Evolutionary conservation across 495 filamentous ascomycete species (phyloP), one percentile per base, ranked within the genome.

Genomic region (Hypomontagnella submonticulosa): DNA sequence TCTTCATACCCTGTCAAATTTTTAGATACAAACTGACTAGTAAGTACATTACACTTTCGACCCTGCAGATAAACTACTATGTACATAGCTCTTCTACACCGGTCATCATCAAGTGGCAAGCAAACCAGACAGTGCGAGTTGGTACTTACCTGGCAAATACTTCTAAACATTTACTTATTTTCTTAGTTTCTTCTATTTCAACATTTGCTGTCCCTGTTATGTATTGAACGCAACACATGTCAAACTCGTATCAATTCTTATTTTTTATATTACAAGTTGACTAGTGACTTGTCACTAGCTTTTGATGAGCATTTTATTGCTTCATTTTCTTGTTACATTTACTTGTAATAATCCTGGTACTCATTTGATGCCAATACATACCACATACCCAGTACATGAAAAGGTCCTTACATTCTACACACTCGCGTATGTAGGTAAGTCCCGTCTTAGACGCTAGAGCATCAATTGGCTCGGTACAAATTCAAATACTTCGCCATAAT

Each of bases 91-190:
- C 37, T 2, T 62, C 44, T 54, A 60, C 60, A 69, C 66, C 66
- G 66, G 66, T 69, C 60, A 34, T 50, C 32, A 19, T 40, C 9
- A 8, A 38, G 23, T 27, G 12, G 16, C 27, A 61, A 69, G 56
- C 60, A 64, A 64, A 69, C 66, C 12, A 27, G 11, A 69, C 66
- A 69, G 66, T 69, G 66, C 55, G 66, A 57, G 23, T 61, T 41
- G n/a, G 8, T n/a, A 19, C 20, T 30, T 32, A 44, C 0, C 10
- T 5, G 20, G 38, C 3, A 42, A 47, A 40, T 53, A 51, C 46
- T 57, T 13, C 19, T 7, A 8, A 40, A 27, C 8, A 13, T 43
- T 18, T 43, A 3, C 16, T 43, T 43, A 43, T 13, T 8, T 18
- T 3, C 9, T 40, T 40, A 27, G 23, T 15, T 40, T 40, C 36